These are phyloP conservation scores for Ganoderma multipileum DNA, from an alignment of 1,284 basidiomycete genomes.

Conservation along the genomic window DNA sequence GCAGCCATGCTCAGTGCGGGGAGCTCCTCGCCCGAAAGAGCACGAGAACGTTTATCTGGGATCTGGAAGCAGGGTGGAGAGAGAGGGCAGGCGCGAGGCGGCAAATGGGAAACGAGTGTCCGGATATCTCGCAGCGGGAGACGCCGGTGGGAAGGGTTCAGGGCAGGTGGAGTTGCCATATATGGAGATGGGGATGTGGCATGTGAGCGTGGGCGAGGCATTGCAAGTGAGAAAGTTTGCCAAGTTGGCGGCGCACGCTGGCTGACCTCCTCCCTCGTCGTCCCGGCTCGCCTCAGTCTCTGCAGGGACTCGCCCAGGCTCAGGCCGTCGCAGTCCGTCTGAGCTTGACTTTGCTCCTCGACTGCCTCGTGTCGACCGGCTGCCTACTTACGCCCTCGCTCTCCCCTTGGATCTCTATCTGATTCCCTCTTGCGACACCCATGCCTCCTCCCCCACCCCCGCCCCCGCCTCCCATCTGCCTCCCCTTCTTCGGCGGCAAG, in stretches of 20 bases:
- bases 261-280: neutral
- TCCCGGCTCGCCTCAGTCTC: neutral
- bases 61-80: constrained; percentile 9
- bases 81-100: neutral
- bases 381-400: constrained; percentile 20
- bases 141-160: constrained; percentile 7
- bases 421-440: constrained; percentile 38
- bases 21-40: neutral
- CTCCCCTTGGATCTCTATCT: constrained; percentile 23
- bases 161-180: constrained; percentile 15
- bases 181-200: neutral
- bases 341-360: constrained; percentile 13
- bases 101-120: neutral
- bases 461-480: constrained; percentile 39
- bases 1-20: neutral
- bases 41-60: constrained; percentile 19
- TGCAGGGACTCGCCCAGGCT: neutral
- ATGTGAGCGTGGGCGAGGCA: constrained; percentile 11
- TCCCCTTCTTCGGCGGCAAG: constrained; percentile 36
- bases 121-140: constrained; percentile 1
- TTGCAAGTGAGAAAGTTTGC: neutral
- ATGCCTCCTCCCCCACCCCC: constrained; percentile 41
- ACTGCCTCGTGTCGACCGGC: constrained; percentile 31
- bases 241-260: neutral
- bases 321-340: neutral